Conservation (phyloP, 2,329 filamentous ascomycete genomes). For the Alternaria burnsii region DNA sequence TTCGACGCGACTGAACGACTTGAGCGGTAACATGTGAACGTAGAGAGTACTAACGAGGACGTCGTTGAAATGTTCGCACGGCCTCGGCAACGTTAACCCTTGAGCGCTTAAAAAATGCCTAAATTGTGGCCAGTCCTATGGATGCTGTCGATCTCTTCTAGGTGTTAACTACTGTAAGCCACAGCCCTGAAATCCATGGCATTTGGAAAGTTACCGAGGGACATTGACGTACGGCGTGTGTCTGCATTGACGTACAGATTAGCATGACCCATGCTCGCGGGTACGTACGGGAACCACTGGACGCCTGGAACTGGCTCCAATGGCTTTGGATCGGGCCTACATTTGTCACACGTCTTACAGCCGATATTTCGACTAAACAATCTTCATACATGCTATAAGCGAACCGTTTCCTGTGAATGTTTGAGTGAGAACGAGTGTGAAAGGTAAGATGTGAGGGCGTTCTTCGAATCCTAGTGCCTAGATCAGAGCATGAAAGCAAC, state of each 20-base stretch:
- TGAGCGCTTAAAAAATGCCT: not conserved
- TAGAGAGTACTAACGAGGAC: not conserved
- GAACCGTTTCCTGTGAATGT: not conserved
- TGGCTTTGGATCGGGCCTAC: not conserved
- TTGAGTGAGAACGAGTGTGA: not conserved
- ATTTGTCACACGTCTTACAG: not conserved
- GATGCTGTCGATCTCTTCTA: conserved; percentile 2
- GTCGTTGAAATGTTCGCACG: not conserved
- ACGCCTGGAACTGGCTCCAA: not conserved
- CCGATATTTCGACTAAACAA: not conserved
- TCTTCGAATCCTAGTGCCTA: not conserved
- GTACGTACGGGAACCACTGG: not conserved
- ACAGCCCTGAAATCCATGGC: not conserved
- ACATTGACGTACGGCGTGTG: not conserved
- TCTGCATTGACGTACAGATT: not conserved
- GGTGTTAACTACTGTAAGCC: conserved; percentile 1
- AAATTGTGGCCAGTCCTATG: not conserved
- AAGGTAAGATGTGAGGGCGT: not conserved
- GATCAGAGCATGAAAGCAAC: not conserved
- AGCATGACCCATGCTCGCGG: not conserved
- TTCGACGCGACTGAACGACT: not conserved
- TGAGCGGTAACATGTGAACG: not conserved
- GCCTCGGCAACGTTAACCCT: not conserved
- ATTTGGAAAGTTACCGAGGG: conserved; percentile 13
- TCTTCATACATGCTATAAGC: not conserved